Evolutionary conservation across 495 filamentous ascomycete genomes (phyloP).

Genomic region (Tuber calosporum): DNA sequence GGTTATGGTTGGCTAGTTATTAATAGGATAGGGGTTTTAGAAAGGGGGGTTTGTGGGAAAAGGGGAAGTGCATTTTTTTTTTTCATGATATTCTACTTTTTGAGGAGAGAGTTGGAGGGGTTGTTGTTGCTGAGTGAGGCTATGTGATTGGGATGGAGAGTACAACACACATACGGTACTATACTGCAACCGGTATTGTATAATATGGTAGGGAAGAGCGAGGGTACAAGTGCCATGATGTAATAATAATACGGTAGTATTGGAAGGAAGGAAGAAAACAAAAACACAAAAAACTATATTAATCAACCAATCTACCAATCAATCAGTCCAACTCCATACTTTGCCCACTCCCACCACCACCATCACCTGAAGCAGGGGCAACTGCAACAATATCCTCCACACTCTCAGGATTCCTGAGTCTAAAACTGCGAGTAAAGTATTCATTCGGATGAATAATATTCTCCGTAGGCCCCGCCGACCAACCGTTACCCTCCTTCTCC

Average conservation of each 20-base stretch:
- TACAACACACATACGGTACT: background rate
- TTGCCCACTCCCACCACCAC: background rate
- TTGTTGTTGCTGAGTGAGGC: background rate
- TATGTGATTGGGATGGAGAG: background rate
- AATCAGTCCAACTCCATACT: background rate
- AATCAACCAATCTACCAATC: background rate
- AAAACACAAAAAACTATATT: background rate
- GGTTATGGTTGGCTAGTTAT: background rate
- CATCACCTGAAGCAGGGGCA: background rate
- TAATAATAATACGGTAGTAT: background rate
- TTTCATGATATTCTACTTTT: background rate
- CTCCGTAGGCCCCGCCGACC: slow-evolving; percentile 72
- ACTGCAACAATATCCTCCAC: slow-evolving; percentile 6
- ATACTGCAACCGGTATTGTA: background rate
- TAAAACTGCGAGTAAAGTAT: slow-evolving; percentile 89
- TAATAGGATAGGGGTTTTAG: background rate
- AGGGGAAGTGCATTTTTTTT: background rate
- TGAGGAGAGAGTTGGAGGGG: background rate
- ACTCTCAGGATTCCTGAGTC: slow-evolving; percentile 65
- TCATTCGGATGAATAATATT: slow-evolving; percentile 97
- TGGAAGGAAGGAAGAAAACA: background rate
- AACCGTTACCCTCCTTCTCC: slow-evolving; percentile 62
- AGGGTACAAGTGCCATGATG: background rate
- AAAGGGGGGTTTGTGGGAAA: background rate
- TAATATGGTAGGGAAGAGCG: background rate